Percentiles rank a stretch among this genome's conserved stretches.
phyloP scores from a whole-genome alignment of 2,329 filamentous ascomycete species.

The Rutstroemia sp. region DNA sequence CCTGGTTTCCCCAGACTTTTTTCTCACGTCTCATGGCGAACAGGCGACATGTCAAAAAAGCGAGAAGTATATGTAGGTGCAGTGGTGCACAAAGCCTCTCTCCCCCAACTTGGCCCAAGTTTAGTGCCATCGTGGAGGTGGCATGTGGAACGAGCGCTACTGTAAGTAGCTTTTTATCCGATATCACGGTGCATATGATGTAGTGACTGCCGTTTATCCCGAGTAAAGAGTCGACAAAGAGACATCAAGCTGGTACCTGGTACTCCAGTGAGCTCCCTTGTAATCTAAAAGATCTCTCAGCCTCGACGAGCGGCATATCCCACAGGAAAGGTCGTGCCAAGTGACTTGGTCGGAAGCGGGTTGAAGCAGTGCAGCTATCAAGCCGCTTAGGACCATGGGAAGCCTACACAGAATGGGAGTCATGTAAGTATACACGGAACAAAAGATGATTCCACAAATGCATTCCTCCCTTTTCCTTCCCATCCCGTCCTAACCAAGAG shows the following conservation, averaged over 20 bases:
- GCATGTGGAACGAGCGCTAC: too few relatives aligned
- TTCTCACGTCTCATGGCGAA: neutral
- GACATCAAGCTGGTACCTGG: neutral
- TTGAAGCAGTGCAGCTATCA: neutral
- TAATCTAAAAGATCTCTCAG: neutral
- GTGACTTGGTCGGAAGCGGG: neutral
- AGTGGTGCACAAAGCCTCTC: neutral
- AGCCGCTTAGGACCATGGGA: neutral
- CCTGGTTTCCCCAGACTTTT: constrained; percentile 9
- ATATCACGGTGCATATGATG: neutral
- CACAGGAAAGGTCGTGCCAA: neutral
- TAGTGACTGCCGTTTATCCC: neutral
- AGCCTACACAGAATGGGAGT: neutral
- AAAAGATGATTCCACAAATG: too few relatives aligned
- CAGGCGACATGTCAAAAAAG: neutral
- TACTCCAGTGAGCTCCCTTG: neutral
- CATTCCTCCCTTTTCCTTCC: too few relatives aligned
- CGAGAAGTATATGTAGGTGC: neutral
- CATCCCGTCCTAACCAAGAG: too few relatives aligned
- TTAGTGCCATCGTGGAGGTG: neutral
- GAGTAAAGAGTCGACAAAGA: neutral
- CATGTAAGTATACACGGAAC: neutral
- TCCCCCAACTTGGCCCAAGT: neutral
- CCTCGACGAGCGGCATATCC: constrained; percentile 7
- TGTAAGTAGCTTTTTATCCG: neutral